Evolutionary conservation across 495 filamentous ascomycete genomes (phyloP), one percentile per base, ranked within the genome.

Genomic region (Daldinia vernicosa): DNA sequence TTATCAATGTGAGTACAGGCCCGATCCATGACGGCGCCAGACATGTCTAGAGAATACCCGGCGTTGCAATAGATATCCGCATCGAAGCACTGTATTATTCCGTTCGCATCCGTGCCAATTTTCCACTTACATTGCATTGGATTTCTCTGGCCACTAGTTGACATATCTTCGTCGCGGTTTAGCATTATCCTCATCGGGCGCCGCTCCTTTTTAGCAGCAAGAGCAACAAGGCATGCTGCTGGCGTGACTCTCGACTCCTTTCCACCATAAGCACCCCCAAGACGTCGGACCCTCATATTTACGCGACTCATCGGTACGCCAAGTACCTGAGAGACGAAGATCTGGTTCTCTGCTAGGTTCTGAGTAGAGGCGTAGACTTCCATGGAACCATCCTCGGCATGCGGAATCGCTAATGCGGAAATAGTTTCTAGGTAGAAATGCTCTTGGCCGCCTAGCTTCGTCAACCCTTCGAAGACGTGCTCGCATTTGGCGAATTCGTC

Each of bases 351-450:
- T 86, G 70, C 82, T 33, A 86, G 83, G 67, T 96, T 95, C 72
- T 96, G 92, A 0, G 92, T 93, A 59, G 91, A 88, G 74, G 90
- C 89, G 79, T 86, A 94, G 19, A 96, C 80, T 67, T 95, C 93
- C 84, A 96, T 92, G 67, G 93, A 91, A 0, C 91, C 92, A 81
- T 93, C 91, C 75, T 96, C 93, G 0, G 84, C 86, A 77, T 95
- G 93, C 8, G 92, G 93, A 37, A 95, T 86, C 5, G 86, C 89
- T 17, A 93, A 83, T 50, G 89, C 91, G 33, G 92, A 93, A 54
- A 94, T 86, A 0, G 93, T 96, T 71, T 96, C 93, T 14, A 96
- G 78, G 71, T 95, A 96, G 77, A 96, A 96, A 75, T 96, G 93
- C 74, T 96, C 93, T 76, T 96, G 93, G 5, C 93, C 93, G 56